phyloP scores from a whole-genome alignment of 805 yeast genomes.

The Clavispora santaluciae region DNA sequence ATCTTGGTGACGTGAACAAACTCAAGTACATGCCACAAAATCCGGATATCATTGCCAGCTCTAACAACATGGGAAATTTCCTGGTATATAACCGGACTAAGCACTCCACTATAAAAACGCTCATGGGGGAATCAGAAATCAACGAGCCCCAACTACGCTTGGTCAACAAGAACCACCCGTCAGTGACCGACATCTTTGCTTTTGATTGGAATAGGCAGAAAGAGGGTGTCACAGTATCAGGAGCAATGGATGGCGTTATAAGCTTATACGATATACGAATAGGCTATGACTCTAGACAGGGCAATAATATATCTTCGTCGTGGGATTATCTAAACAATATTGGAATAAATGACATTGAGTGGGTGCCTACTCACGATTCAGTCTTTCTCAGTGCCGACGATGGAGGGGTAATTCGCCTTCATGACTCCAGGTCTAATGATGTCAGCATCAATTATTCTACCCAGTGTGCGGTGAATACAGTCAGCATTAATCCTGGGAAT shows the following conservation, averaged over 20 bases:
- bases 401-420: slow-evolving; percentile 43
- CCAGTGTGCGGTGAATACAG: slow-evolving; percentile 46
- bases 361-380: slow-evolving; percentile 59
- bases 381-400: slow-evolving; percentile 69
- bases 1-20: slow-evolving; percentile 67
- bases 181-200: slow-evolving; percentile 55
- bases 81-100: slow-evolving; percentile 79
- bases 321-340: slow-evolving; percentile 4
- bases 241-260: slow-evolving; percentile 59
- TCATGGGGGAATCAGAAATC: slow-evolving; percentile 23
- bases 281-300: not conserved
- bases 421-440: slow-evolving; percentile 45
- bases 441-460: slow-evolving; percentile 4
- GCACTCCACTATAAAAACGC: slow-evolving; percentile 43
- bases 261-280: slow-evolving; percentile 61
- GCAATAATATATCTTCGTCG: not conserved
- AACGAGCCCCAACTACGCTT: slow-evolving; percentile 50
- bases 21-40: slow-evolving; percentile 79
- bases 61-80: slow-evolving; percentile 60
- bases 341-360: slow-evolving; percentile 70
- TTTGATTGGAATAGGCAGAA: slow-evolving; percentile 65
- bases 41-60: slow-evolving; percentile 74
- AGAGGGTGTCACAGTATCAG: slow-evolving; percentile 58
- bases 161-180: slow-evolving; percentile 20
- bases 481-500: slow-evolving; percentile 57